phyloP scores from a whole-genome alignment of 208 protist species.

The Wallacemonas sp. region DNA sequence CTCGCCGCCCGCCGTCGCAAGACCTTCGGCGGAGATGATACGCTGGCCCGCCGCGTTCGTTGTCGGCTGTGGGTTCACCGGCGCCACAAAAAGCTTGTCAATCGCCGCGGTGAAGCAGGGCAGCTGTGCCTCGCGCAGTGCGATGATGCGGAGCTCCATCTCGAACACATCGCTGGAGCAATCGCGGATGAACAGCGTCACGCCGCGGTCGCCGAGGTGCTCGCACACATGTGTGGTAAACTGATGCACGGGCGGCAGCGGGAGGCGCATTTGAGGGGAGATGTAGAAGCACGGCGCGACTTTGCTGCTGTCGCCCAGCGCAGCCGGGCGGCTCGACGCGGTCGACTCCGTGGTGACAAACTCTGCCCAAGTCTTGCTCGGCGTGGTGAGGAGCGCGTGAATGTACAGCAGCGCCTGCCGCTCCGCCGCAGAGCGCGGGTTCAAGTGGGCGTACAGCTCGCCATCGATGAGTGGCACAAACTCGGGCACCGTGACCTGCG shows the following conservation, averaged over 20 bases:
- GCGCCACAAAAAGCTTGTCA: constrained; percentile 34
- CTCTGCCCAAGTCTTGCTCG: neutral
- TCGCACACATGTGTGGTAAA: constrained; percentile 54
- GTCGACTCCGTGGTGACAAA: neutral
- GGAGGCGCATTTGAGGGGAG: constrained; percentile 32
- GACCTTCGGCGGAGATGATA: constrained; percentile 33
- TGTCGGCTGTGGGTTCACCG: constrained; percentile 4
- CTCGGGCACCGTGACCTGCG: neutral
- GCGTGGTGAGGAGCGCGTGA: neutral
- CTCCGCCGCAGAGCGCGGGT: constrained; percentile 1
- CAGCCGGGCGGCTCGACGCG: too few relatives aligned
- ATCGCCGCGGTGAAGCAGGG: constrained; percentile 31
- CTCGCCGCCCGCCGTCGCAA: constrained; percentile 27
- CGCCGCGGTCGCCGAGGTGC: constrained; percentile 38
- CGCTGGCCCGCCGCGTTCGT: constrained; percentile 30
- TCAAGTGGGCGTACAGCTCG: constrained; percentile 9
- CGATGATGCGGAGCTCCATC: constrained; percentile 50
- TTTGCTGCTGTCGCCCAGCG: neutral
- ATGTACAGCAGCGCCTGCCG: neutral
- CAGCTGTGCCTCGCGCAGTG: constrained; percentile 15
- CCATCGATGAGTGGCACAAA: constrained; percentile 8
- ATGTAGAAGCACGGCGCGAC: constrained; percentile 31
- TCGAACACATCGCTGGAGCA: constrained; percentile 33
- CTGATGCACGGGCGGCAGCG: constrained; percentile 34
- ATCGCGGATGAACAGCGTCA: constrained; percentile 47